Evolutionary conservation across 495 filamentous ascomycete species (phyloP), one percentile per base, ranked within the genome.

Genomic region (Lasiosphaeriaceae sp.): DNA sequence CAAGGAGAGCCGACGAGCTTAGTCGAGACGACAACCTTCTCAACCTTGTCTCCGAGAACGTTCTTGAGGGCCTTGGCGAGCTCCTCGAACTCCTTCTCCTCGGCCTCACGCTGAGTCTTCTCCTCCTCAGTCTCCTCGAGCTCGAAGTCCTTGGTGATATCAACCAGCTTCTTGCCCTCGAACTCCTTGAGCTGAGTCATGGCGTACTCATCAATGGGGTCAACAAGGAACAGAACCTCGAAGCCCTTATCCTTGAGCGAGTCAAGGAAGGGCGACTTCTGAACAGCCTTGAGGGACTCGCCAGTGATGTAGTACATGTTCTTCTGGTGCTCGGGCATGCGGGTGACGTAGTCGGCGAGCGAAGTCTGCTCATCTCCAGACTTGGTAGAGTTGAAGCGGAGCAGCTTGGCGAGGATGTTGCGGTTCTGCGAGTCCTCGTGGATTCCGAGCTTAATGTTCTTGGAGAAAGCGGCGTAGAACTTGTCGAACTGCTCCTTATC

Each of bases 141-240:
- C 81, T 98, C 94, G 80, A 98, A 98, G 86, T 98, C 94, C 87
- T 98, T 98, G 83, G 94, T 98, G 77, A 98, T 98, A 73, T 98
- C 94, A 71, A 98, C 93, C 26, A 98, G 86, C 86, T 98, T 98
- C 90, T 97, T 98, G 81, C 88, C 88, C 66, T 98, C 94, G 74
- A 96, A 97, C 79, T 98, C 94, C 86, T 98, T 98, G 73, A 98
- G 87, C 84, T 98, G 94, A 66, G 94, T 98, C 89, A 98, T 96
- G 74, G 94, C 94, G 69, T 98, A 98, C 87, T 98, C 94, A 64
- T 98, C 94, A 79, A 98, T 98, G 69, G 94, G 94, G 82, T 98
- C 94, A 72, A 94, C 90, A 57, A 98, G 84, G 93, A 96, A 98
- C 60, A 98, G 86, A 71, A 98, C 95, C 80, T 98, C 94, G 71